phyloP scores from a whole-genome alignment of 2,329 filamentous ascomycete genomes.

The Elsinoe australis region DNA sequence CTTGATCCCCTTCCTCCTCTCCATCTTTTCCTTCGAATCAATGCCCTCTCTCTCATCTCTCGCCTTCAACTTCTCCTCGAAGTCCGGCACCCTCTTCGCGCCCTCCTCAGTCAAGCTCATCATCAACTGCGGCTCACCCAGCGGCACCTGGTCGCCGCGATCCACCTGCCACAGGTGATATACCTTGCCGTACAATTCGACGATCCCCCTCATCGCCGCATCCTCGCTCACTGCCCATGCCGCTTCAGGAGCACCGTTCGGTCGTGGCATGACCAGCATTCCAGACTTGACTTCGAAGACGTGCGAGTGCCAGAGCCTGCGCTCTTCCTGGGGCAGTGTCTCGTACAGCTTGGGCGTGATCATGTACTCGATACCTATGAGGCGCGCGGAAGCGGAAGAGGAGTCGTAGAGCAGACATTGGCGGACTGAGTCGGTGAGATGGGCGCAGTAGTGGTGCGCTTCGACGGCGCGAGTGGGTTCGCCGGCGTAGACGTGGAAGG shows the following conservation, averaged over 20 bases:
- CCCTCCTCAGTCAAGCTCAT: conserved; percentile 47
- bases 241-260: conserved; percentile 45
- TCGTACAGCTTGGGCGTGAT: conserved; percentile 62
- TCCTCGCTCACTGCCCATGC: conserved; percentile 72
- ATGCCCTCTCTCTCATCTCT: conserved; percentile 49
- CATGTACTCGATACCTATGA: conserved; percentile 88
- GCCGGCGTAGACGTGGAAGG: conserved; percentile 75
- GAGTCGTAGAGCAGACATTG: conserved; percentile 83
- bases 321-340: conserved; percentile 58
- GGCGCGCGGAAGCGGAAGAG: conserved; percentile 55
- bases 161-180: conserved; percentile 86
- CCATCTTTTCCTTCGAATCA: conserved; percentile 45
- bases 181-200: conserved; percentile 71
- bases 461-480: conserved; percentile 64
- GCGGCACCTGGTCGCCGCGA: conserved; percentile 56
- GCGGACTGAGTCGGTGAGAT: conserved; percentile 61
- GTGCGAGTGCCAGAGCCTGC: conserved; percentile 71
- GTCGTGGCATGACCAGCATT: conserved; percentile 70
- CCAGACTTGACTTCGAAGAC: conserved; percentile 69
- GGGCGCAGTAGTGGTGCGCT: conserved; percentile 77
- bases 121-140: conserved; percentile 57
- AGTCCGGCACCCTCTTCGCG: conserved; percentile 41
- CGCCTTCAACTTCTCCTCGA: conserved; percentile 40
- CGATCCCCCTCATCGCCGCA: conserved; percentile 69
- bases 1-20: conserved; percentile 47